Base-by-base conservation (phyloP, 163 green algal species). In the Chlorella variabilis region DNA sequence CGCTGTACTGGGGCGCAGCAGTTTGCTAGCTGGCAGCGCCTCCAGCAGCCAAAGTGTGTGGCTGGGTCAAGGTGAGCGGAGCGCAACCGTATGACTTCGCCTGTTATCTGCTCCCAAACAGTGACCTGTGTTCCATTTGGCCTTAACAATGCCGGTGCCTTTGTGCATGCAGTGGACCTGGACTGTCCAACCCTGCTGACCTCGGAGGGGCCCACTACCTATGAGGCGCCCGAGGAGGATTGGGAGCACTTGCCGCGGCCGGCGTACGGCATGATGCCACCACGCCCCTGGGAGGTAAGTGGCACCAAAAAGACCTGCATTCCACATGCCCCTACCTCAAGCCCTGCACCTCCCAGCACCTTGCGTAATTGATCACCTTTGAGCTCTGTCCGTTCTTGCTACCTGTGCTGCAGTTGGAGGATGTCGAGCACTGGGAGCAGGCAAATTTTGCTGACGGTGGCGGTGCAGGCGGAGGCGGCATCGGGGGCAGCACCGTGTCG, bases 181-280 rank as follows among this genome's bases (percentile, higher is more conserved):
- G n/a, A n/a, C n/a, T n/a, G n/a, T n/a, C n/a, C n/a, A n/a, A n/a
- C n/a, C n/a, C n/a, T n/a, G n/a, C n/a, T n/a, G n/a, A n/a, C n/a
- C n/a, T n/a, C n/a, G n/a, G n/a, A n/a, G n/a, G n/a, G n/a, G n/a
- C n/a, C n/a, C n/a, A n/a, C n/a, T n/a, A n/a, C n/a, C n/a, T n/a
- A 78, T 21, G 67, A 71, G n/a, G 51, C 15, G 4, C 42, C 17
- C 7, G 59, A 62, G n/a, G 81, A 86, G 29, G 74, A 62, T 4
- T 86, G 81, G 81, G 81, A 86, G 71, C 36, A 83, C 31, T 67
- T 86, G 39, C 66, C 73, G 4, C 59, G 39, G 23, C 62, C 73
- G 1, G 48, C 48, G 17, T 77, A 81, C 25, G 80, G 80, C 36
- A 78, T 85, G 56, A 85, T 85, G n/a, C 81, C 81, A 13, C 81